Conservation (phyloP, 1,284 basidiomycete genomes). For the Apiotrichum siamense region DNA sequence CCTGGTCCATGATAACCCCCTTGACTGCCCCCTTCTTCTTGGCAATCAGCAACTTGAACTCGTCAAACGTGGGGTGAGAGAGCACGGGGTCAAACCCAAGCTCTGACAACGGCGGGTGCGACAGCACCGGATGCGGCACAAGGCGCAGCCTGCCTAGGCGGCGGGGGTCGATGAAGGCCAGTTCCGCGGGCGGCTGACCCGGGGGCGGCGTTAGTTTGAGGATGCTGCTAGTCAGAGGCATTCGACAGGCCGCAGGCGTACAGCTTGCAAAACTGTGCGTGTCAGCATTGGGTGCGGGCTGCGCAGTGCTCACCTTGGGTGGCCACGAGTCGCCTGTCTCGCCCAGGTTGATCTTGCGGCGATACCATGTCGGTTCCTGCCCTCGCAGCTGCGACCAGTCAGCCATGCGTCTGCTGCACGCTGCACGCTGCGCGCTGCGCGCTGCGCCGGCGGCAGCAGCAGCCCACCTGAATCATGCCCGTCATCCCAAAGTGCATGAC, state of each 20-base stretch:
- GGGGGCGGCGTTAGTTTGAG: conserved; percentile 35
- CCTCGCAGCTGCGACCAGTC: conserved; percentile 57
- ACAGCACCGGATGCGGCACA: conserved; percentile 53
- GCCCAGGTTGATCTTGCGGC: conserved; percentile 50
- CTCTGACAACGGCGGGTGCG: conserved; percentile 62
- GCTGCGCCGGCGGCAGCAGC: no score
- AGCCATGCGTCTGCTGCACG: neutral
- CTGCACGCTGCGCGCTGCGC: no score
- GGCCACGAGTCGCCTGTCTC: conserved; percentile 61
- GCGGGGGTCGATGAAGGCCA: conserved; percentile 52
- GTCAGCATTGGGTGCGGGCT: neutral
- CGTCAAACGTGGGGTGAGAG: conserved; percentile 59
- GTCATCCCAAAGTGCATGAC: conserved; percentile 81
- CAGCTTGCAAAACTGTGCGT: conserved; percentile 35
- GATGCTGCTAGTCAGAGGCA: conserved; percentile 45
- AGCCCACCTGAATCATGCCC: conserved; percentile 61
- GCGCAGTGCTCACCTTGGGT: conserved; percentile 61
- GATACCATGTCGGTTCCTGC: conserved; percentile 59
- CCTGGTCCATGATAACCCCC: conserved; percentile 71
- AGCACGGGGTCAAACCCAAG: conserved; percentile 75
- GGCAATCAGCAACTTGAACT: conserved; percentile 54
- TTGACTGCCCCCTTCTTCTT: conserved; percentile 69
- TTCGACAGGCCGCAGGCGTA: conserved; percentile 11
- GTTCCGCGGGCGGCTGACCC: conserved; percentile 24
- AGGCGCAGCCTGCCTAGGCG: conserved; percentile 67